phyloP scores from a whole-genome alignment of 2,329 filamentous ascomycete species.

The Diaporthe sp. region DNA sequence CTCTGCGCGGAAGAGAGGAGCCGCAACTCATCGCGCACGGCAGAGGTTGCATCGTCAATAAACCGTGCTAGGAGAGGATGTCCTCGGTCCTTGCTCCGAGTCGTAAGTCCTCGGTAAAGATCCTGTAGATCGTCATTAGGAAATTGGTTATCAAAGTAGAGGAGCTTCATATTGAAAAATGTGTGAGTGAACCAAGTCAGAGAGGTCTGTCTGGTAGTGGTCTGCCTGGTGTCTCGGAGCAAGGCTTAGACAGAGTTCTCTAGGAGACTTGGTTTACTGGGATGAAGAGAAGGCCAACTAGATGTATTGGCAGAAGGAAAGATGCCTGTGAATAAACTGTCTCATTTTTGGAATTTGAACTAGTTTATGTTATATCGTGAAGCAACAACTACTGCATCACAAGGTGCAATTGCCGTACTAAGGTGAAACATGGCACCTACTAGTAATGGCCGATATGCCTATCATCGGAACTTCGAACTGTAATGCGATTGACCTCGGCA shows the following conservation, averaged over 20 bases:
- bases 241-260: neutral
- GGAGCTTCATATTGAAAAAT: slow-evolving; percentile 49
- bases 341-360: neutral
- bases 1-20: slow-evolving; percentile 48
- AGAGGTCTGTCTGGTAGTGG: neutral
- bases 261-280: neutral
- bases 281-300: neutral
- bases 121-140: slow-evolving; percentile 58
- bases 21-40: slow-evolving; percentile 55
- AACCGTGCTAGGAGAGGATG: slow-evolving; percentile 56
- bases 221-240: neutral
- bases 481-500: neutral
- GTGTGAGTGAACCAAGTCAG: neutral
- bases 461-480: neutral
- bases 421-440: too few species aligned
- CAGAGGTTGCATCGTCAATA: slow-evolving; percentile 54
- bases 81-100: slow-evolving; percentile 55
- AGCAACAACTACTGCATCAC: neutral
- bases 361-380: neutral
- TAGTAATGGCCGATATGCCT: neutral
- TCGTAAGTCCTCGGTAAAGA: slow-evolving; percentile 55
- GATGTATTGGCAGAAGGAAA: neutral
- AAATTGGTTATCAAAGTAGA: slow-evolving; percentile 64
- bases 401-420: neutral
- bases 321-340: neutral